Conservation (phyloP, 2,329 filamentous ascomycete genomes). For the Colletotrichum gloeosporioides region DNA sequence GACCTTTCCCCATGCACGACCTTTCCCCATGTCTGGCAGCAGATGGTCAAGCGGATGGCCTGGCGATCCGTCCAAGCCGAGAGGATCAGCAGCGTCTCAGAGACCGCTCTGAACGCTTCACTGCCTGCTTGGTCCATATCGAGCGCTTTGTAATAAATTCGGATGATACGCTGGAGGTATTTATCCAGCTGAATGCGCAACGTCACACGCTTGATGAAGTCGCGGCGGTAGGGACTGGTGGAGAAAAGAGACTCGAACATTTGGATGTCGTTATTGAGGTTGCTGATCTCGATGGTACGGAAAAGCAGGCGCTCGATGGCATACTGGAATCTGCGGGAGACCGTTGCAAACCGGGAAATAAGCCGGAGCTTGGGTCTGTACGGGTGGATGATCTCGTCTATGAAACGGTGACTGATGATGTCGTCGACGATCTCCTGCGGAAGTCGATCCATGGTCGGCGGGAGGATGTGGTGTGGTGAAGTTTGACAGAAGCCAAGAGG, state of each 20-base stretch:
- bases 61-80: neutral
- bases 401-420: neutral
- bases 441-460: neutral
- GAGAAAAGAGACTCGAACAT: neutral
- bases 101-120: neutral
- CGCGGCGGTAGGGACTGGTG: accelerated
- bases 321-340: neutral
- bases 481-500: neutral
- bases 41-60: neutral
- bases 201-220: neutral
- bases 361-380: neutral
- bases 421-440: neutral
- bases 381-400: neutral
- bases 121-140: neutral
- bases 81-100: neutral
- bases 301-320: neutral
- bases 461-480: neutral
- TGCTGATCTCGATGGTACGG: neutral
- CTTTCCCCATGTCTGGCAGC: neutral
- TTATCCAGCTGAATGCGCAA: neutral
- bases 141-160: neutral
- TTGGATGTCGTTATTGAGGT: neutral
- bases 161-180: neutral
- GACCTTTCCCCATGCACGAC: neutral
- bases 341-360: neutral